Evolutionary conservation across 1,284 basidiomycete species (phyloP), one percentile per base, ranked within the genome.

Genomic region (Cronartium ribicola): DNA sequence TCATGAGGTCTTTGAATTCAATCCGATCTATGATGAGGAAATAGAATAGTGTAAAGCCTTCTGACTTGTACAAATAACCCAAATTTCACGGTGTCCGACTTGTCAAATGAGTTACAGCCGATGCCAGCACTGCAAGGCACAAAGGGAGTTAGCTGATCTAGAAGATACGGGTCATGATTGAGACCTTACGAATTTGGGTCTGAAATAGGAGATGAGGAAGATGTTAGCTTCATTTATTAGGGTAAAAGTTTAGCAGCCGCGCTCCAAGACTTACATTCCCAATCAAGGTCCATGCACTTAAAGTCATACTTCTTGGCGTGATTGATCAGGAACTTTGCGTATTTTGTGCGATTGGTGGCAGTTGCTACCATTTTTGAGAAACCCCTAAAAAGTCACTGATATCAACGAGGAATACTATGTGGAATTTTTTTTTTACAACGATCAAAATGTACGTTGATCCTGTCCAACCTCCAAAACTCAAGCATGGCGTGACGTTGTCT

Each of bases 391-490:
- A 63, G 11, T 66, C 11, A 44, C 37, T 10, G 55, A 48, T 20
- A 17, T 55, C 14, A 39, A 29, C 4, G 13, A 17, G 40, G 22
- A 36, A 41, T n/a, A 13, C 8, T 14, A 41, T n/a, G 3, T 29
- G 36, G 5, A 14, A 39, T 29, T 13, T 5, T 20, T 5, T 20
- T 59, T 11, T 43, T 4, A 43, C n/a, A 29, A n/a, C 7, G 13
- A 1, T 22, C 37, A 22, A 29, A 51, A 60, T 59, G 7, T 29
- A 74, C 72, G 13, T 22, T 43, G 72, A 74, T 4, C 65, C 72
- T 13, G 57, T 46, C 72, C 72, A 74, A 55, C 72, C 72, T 55
- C 72, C 72, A 7, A 44, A 22, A 17, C 55, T 61, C n/a, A 74
- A 20, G 20, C 51, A 36, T 22, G 72, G 41, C 14, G 51, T 61